Base-by-base conservation (phyloP, 2,329 filamentous ascomycete genomes). In the Remersonia thermophila region DNA sequence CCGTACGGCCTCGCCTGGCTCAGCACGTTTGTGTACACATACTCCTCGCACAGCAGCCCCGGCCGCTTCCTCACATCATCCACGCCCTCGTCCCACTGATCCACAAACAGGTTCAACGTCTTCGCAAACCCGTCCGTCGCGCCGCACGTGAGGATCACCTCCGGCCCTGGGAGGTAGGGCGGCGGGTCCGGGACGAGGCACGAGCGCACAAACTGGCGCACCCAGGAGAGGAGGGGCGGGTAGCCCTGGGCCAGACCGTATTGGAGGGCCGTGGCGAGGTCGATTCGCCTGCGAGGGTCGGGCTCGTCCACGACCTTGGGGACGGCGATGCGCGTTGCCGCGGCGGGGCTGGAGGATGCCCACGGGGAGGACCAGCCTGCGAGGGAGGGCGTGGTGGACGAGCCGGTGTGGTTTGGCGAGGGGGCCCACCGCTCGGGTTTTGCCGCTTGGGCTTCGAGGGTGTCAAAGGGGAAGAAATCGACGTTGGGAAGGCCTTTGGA, bases 391-490 rank as follows among this genome's bases (percentile, higher is more conserved):
- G 11, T 28, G 11, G 27, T n/a, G 27, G 27, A 28, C 11, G 27
- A 28, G 8, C n/a, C n/a, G n/a, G 74, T 73, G 32, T 67, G 62
- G 54, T 80, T 82, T 27, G 76, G 71, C 9, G 78, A 77, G 1
- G 80, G 80, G 25, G 71, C 67, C 68, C 82, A 91, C 56, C 86
- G 73, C 45, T 80, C 66, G 7, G 84, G 78, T 43, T 73, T 71
- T 23, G 84, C 83, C 42, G 80, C 74, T 46, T 80, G 77, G 28
- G 86, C 83, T 59, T 93, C 84, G 44, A 95, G 74, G 1, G 85
- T 91, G 51, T 95, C 86, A 58, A 82, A 94, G 7, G 87, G 87
- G 53, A 95, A 95, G 61, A 84, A 84, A 39, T 71, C 71, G 27
- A 79, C 67, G 57, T 91, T 80, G 12, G 87, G 87, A 15, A 93